Percentiles rank a stretch among this genome's conserved stretches.
phyloP scores from a whole-genome alignment of 331 rosid species.

The Prunus yedoensis region DNA sequence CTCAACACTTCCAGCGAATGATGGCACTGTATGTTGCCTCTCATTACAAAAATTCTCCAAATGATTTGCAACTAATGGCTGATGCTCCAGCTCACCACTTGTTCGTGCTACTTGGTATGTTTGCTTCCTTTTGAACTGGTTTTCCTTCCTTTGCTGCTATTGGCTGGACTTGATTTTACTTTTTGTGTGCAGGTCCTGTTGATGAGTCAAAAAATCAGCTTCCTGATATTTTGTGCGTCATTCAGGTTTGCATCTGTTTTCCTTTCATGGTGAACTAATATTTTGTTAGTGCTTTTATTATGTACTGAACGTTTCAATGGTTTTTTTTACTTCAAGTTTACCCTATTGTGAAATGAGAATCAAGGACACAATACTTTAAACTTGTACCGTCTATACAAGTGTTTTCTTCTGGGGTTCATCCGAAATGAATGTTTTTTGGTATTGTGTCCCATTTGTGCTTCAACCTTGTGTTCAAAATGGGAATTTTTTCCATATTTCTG shows the following conservation, averaged over 20 bases:
- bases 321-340: neutral
- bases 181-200: conserved; percentile 73
- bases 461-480: too few relatives aligned
- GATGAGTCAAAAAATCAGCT: conserved; percentile 87
- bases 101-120: conserved; percentile 87
- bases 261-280: neutral
- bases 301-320: neutral
- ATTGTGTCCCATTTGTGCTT: too few relatives aligned
- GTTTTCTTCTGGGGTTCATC: too few relatives aligned
- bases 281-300: too few relatives aligned
- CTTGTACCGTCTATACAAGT: neutral
- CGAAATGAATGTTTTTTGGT: too few relatives aligned
- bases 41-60: conserved; percentile 97
- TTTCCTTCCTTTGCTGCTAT: conserved; percentile 10
- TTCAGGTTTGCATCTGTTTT: conserved; percentile 65
- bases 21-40: conserved; percentile 97
- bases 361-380: neutral
- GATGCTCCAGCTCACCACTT: conserved; percentile 99
- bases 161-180: conserved; percentile 24
- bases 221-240: conserved; percentile 95
- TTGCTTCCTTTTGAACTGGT: conserved; percentile 18
- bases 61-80: conserved; percentile 93
- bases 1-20: conserved; percentile 73
- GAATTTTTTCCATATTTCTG: too few relatives aligned
- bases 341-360: neutral